phyloP scores from a whole-genome alignment of 768 basidiomycete genomes.

The Russula sp. region DNA sequence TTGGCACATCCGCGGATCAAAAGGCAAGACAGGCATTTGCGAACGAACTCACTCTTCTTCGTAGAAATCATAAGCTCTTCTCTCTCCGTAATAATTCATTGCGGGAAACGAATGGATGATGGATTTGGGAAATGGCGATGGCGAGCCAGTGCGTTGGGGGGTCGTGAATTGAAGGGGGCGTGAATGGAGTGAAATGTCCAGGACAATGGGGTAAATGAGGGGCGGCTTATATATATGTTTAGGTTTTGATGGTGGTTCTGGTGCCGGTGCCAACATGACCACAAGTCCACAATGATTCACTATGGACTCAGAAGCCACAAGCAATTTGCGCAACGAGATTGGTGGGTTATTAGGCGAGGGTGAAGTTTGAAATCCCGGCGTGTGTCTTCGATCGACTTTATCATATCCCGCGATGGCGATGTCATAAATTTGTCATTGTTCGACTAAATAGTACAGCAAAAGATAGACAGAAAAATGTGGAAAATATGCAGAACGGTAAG shows the following conservation, averaged over 20 bases:
- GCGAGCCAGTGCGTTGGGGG: not conserved
- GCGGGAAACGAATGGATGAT: not conserved
- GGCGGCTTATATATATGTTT: conserved; percentile 8
- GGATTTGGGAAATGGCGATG: not conserved
- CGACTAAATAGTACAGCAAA: not conserved
- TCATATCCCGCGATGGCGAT: not conserved
- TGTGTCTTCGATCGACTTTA: not conserved
- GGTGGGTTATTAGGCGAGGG: conserved; percentile 2
- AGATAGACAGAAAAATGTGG: not conserved
- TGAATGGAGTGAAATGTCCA: not conserved
- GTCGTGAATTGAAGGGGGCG: not conserved
- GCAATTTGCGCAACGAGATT: not conserved
- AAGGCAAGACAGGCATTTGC: not conserved
- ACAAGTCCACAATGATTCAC: conserved; percentile 9
- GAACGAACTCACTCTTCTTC: conserved; percentile 11
- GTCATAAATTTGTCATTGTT: conserved; percentile 13
- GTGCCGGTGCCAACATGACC: conserved; percentile 2
- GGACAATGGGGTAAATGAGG: not conserved
- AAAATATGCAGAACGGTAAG: not conserved
- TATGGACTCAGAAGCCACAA: conserved; percentile 1
- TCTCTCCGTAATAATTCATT: conserved; percentile 5
- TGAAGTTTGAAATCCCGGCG: not conserved
- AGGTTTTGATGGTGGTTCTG: not conserved
- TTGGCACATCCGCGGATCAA: no score
- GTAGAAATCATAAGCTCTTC: not conserved